Conservation (phyloP, 1,284 basidiomycete species). For the Mycosarcoma maydis region DNA sequence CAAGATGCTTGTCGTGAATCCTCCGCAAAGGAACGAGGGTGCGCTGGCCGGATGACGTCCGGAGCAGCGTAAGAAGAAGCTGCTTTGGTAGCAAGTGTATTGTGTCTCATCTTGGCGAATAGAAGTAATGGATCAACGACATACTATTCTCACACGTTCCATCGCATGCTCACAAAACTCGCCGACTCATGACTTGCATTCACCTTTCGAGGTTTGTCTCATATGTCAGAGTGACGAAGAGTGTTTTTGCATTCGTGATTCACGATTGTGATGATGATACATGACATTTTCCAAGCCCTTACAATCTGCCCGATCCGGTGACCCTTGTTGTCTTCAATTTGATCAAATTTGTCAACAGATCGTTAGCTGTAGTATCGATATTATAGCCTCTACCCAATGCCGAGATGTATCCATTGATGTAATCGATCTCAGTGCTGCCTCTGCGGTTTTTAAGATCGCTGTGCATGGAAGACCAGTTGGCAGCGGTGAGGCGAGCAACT, state of each 20-base stretch:
- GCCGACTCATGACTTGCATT: no score
- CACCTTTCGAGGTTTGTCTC: no score
- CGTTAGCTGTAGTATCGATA: constrained; percentile 75
- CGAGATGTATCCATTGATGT: constrained; percentile 85
- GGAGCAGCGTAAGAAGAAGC: neutral
- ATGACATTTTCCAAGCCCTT: no score
- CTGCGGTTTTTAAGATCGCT: constrained; percentile 48
- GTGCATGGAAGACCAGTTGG: constrained; percentile 63
- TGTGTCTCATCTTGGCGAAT: neutral
- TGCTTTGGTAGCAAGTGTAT: no score
- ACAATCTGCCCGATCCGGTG: constrained; percentile 27
- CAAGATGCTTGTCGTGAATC: constrained; percentile 26
- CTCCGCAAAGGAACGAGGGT: constrained; percentile 25
- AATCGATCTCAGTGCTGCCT: constrained; percentile 70
- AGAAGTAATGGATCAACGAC: no score
- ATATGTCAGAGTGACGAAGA: no score
- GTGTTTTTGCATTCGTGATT: no score
- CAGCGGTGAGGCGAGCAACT: constrained; percentile 45
- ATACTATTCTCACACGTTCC: no score
- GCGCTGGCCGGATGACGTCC: constrained; percentile 19
- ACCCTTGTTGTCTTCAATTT: constrained; percentile 69
- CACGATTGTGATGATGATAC: no score
- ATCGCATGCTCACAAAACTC: no score
- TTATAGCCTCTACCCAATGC: constrained; percentile 74
- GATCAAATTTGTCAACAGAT: constrained; percentile 75